Base-by-base conservation (phyloP, 2,329 filamentous ascomycete species). In the Aspergillus brunneoviolaceus region DNA sequence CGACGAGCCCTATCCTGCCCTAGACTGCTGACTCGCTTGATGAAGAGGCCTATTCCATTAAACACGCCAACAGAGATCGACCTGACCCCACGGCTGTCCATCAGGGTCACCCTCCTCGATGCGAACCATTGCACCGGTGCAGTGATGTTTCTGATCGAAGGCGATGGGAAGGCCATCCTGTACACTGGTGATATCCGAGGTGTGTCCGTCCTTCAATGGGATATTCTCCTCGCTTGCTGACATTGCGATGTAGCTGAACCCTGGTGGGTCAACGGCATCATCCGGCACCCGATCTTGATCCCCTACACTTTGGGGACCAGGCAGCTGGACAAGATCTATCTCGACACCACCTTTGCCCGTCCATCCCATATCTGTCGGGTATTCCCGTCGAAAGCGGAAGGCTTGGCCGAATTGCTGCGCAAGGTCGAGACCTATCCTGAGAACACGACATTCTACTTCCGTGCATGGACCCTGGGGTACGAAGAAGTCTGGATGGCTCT, bases 141-240 rank as follows among this genome's bases (percentile, higher is more conserved):
- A 19, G 91, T 95, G 19, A 96, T 96, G 92, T 97, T 97, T 70
- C 80, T 97, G 19, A 89, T 97, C 29, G 91, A 97, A 76, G 87
- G 86, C 2, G 76, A 85, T 56, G 82, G 81, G 0, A 90, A 87
- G 62, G 88, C 92, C 0, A 82, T 96, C 1, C 78, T 97, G 0
- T 98, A 97, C 70, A 96, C 93, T 0, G 93, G 93, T 5, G 94
- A 97, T 69, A 87, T 96, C 47, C 85, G 94, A 65, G 88, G 79
- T 80, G 51, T 52, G 62, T 50, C 16, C 54, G 7, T 19, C 25
- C 6, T 45, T 42, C n/a, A 16, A 21, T 58, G 25, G 11, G 11
- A 39, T 7, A 45, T 25, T 33, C 27, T 51, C 16, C 39, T 11
- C 51, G 39, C 29, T 51, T 29, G 2, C 62, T 64, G 60, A 66